phyloP scores from a whole-genome alignment of 192 early-diverging fungal species.

The Podila epicladia region DNA sequence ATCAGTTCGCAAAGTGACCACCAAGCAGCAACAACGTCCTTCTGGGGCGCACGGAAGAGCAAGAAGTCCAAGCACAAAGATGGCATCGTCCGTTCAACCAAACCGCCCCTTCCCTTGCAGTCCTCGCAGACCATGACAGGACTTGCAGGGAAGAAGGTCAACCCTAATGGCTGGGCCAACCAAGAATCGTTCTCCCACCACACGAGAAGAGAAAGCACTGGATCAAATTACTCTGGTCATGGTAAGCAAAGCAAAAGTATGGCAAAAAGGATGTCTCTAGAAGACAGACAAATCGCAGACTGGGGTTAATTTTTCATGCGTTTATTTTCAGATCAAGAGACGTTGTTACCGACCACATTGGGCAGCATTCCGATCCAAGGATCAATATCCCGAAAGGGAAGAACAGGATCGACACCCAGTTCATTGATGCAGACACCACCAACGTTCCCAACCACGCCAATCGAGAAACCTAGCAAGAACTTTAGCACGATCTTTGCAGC shows the following conservation, averaged over 20 bases:
- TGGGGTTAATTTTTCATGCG: not conserved
- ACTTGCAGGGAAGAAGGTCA: constrained; percentile 41
- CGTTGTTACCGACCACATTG: not conserved
- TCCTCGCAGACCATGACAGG: constrained; percentile 35
- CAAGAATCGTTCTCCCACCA: constrained; percentile 48
- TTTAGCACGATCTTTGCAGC: constrained; percentile 49
- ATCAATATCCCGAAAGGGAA: constrained; percentile 5
- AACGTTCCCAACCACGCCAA: constrained; percentile 5
- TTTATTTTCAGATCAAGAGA: constrained; percentile 1
- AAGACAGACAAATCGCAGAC: not conserved
- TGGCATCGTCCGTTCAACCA: constrained; percentile 16
- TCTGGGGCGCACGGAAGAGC: constrained; percentile 32
- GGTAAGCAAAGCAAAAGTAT: constrained; percentile 12
- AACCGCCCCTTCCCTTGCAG: constrained; percentile 35
- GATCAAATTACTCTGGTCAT: constrained; percentile 55
- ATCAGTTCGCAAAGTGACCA: constrained; percentile 43
- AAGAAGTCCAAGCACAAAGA: constrained; percentile 35
- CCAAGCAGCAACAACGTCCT: constrained; percentile 21
- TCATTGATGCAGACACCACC: constrained; percentile 18
- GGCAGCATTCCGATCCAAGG: constrained; percentile 30
- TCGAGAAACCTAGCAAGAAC: constrained; percentile 47
- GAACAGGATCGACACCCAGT: constrained; percentile 10
- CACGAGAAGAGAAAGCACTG: constrained; percentile 54
- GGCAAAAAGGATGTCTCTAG: not conserved
- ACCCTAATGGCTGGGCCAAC: constrained; percentile 46